Evolutionary conservation across 2,329 filamentous ascomycete genomes (phyloP).

Genomic region (Leptosphaerulina australis): DNA sequence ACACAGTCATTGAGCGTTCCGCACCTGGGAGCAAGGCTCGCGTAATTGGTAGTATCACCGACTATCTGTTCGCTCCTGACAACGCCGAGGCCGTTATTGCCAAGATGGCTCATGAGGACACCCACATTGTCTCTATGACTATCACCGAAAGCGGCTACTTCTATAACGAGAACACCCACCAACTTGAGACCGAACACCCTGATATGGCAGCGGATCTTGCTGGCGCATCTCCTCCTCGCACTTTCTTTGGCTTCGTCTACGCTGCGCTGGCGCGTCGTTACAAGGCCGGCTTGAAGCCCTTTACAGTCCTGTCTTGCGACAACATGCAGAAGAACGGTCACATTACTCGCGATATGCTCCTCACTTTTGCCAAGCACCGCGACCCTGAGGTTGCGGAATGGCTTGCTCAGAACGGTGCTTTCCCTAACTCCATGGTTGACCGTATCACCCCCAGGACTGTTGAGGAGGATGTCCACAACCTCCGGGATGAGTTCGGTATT

Average conservation of each 20-base stretch:
- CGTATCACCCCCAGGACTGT: constrained; percentile 38
- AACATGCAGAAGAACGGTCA: constrained; percentile 42
- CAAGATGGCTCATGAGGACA: constrained; percentile 39
- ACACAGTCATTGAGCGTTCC: constrained; percentile 37
- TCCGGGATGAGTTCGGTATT: constrained; percentile 33
- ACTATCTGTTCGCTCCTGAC: constrained; percentile 39
- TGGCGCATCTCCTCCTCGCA: constrained; percentile 31
- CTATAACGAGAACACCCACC: constrained; percentile 40
- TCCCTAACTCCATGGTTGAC: constrained; percentile 43
- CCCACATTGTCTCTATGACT: constrained; percentile 40
- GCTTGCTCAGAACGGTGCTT: constrained; percentile 37
- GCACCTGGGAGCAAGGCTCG: constrained; percentile 31
- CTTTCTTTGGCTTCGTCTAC: constrained; percentile 37
- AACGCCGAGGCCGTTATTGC: constrained; percentile 37
- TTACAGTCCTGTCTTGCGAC: constrained; percentile 40
- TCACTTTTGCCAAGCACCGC: constrained; percentile 31
- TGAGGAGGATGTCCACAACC: constrained; percentile 28
- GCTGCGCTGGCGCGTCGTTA: constrained; percentile 33
- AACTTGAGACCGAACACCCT: constrained; percentile 34
- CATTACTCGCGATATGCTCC: constrained; percentile 36
- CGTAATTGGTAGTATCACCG: constrained; percentile 35
- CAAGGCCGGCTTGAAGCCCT: constrained; percentile 34
- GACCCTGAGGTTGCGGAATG: constrained; percentile 34
- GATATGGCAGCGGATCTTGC: constrained; percentile 35
- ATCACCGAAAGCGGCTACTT: constrained; percentile 41